A percentile compares a stretch with the other conserved stretches of the same genome.
Evolutionary conservation across 768 basidiomycete genomes (phyloP).

Genomic region (Lentinula lateritia): DNA sequence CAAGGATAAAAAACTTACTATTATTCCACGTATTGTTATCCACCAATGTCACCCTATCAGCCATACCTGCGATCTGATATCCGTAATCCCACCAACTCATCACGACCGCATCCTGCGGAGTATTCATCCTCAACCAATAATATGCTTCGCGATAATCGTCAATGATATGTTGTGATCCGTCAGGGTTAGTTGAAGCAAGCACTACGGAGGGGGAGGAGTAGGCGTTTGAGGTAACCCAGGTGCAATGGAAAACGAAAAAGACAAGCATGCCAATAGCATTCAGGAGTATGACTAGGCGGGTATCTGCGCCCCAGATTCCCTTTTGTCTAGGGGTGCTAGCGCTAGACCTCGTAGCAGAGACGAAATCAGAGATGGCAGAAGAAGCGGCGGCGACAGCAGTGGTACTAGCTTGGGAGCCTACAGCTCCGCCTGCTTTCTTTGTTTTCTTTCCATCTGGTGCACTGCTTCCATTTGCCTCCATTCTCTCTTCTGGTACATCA

Average conservation of each 20-base stretch:
- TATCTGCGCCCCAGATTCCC: constrained; percentile 84
- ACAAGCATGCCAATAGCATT: constrained; percentile 74
- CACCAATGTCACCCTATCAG: constrained; percentile 90
- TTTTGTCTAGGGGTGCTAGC: constrained; percentile 27
- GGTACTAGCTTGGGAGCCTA: constrained; percentile 15
- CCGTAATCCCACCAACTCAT: constrained; percentile 99
- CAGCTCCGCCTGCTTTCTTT: constrained; percentile 44
- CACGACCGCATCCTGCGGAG: constrained; percentile 83
- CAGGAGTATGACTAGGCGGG: constrained; percentile 67
- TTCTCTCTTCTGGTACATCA: constrained; percentile 14
- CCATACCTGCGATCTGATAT: constrained; percentile 99
- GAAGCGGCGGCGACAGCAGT: constrained; percentile 22
- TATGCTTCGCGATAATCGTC: constrained; percentile 99
- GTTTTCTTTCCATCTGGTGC: constrained; percentile 44
- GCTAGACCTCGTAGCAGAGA: constrained; percentile 32
- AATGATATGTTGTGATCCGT: constrained; percentile 91
- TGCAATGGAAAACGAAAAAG: constrained; percentile 95
- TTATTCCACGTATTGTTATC: constrained; percentile 99
- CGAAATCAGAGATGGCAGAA: constrained; percentile 32
- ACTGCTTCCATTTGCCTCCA: constrained; percentile 17
- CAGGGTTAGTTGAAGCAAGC: constrained; percentile 68
- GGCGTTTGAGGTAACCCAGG: constrained; percentile 90
- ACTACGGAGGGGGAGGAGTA: constrained; percentile 99
- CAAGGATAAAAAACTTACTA: constrained; percentile 48
- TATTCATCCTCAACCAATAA: constrained; percentile 97